Base-by-base conservation (phyloP, 257 asterid genomes). In the Sherardia arvensis region DNA sequence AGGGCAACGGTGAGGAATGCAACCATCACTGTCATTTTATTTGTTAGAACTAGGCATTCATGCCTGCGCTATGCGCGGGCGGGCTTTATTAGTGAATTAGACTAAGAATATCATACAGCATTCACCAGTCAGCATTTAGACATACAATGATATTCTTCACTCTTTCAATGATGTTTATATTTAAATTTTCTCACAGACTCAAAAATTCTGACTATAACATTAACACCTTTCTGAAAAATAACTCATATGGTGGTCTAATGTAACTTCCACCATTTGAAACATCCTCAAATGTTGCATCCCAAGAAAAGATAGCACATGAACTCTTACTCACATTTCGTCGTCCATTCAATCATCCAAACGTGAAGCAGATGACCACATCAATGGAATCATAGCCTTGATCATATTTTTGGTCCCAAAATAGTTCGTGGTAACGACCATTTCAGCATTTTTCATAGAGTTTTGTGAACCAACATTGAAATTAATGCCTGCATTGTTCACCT, bases 401-500 rank as follows among this genome's bases (percentile, higher is more conserved):
- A 91, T 75, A 58, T 76, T 86, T 77, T 85, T 91, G 66, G 97
- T 85, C 73, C 98, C 98, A 18, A 70, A 79, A 73, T 91, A 91
- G 81, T 88, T 91, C 69, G 96, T 86, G 26, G 7, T 58, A n/a
- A 91, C 78, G 58, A 86, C 95, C 34, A 74, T 73, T 69, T 88
- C 92, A 53, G 94, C 90, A 61, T 34, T 68, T 70, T 88, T 93
- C 66, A 87, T 86, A 1, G 87, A 83, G 77, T 88, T 91, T 22
- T 85, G 89, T 7, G 90, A 51, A 66, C 94, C 95, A 12, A 73
- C 23, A 69, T 88, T 91, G 84, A 74, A 83, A 72, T 88, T 91
- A 55, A 86, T 86, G 71, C 98, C 98, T 40, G 98, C 98, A 77
- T 85, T 91, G 74, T 88, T 91, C 53, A 91, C 79, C 98, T 91